Conservation (phyloP, 2,329 filamentous ascomycete species). For the Fusarium caatingaense region DNA sequence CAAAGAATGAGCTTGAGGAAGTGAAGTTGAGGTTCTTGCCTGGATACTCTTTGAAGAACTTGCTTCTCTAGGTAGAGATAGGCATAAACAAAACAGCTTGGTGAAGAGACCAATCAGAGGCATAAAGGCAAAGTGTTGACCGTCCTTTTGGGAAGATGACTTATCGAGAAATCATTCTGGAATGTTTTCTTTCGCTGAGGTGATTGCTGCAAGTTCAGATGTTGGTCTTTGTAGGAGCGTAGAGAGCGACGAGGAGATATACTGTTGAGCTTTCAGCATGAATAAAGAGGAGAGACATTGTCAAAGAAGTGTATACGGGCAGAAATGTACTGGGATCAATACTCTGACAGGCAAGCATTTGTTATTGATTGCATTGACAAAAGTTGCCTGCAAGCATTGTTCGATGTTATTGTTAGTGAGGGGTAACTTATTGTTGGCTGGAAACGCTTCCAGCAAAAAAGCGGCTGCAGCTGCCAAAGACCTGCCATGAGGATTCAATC, state of each 20-base stretch:
- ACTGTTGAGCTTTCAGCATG: not conserved
- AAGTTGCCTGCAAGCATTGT: not conserved
- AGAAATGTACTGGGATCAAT: not conserved
- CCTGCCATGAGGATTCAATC: not conserved
- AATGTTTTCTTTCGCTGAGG: not conserved
- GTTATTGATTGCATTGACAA: not conserved
- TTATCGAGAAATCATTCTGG: not conserved
- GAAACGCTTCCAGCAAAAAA: not conserved
- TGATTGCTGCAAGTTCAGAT: not conserved
- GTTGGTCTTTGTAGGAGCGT: not conserved
- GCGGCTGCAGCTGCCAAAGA: not conserved
- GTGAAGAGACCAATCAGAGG: conserved; percentile 14
- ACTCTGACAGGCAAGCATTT: not conserved
- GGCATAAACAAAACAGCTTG: conserved; percentile 14
- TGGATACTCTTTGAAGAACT: not conserved
- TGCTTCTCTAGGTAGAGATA: not conserved
- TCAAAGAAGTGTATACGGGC: not conserved
- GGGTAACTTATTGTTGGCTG: not conserved
- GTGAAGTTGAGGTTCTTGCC: not conserved
- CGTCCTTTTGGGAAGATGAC: too few relatives aligned
- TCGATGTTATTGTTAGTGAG: not conserved
- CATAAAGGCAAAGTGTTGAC: not conserved
- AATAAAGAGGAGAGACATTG: too few relatives aligned
- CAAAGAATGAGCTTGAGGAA: not conserved
- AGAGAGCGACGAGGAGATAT: too few relatives aligned